Base-by-base conservation (phyloP, 2,329 filamentous ascomycete genomes). In the Neonectria hederae region DNA sequence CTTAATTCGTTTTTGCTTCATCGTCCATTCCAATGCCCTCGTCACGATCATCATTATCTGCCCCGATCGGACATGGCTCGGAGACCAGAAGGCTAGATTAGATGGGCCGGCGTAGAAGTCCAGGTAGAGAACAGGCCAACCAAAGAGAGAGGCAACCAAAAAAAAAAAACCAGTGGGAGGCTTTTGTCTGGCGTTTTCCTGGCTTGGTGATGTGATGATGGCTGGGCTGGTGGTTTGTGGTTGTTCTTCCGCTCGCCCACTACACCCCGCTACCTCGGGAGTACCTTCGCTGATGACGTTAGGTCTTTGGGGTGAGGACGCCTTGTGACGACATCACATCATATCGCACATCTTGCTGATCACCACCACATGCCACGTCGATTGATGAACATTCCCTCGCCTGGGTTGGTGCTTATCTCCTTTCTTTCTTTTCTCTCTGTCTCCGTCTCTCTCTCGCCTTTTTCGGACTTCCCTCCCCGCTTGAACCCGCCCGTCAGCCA, bases 31-130 rank as follows among this genome's bases (percentile, higher is more conserved):
- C 51, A 55, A 14, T 21, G 14, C 22, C 26, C 28, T 26, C 42
- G 17, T 24, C 43, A 35, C 42, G 26, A 28, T 24, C 10, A n/a
- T 6, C 19, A 35, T 55, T 62, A 62, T 56, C 46, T n/a, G n/a
- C n/a, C 35, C 54, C 60, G 60, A 62, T 48, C 54, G 60, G 48
- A 62, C 43, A 24, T 62, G 48, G 60, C 48, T 63, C 60, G 60
- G 60, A 57, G 48, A 43, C 48, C 59, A 30, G 46, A 19, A 24
- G 11, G 21, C 5, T 26, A 7, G 24, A 7, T 26, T 11, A 26
- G 17, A 28, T 35, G 46, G 32, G 28, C 30, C 22, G 17, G 49
- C 8, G 17, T 9, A 17, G 6, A 45, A 43, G 13, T 24, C 51
- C 42, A 52, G 59, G 43, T n/a, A n/a, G n/a, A n/a, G n/a, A n/a